Percentiles rank a stretch among this genome's conserved stretches.
Conservation (phyloP, 768 basidiomycete genomes). For the Melanogaster broomeanus region DNA sequence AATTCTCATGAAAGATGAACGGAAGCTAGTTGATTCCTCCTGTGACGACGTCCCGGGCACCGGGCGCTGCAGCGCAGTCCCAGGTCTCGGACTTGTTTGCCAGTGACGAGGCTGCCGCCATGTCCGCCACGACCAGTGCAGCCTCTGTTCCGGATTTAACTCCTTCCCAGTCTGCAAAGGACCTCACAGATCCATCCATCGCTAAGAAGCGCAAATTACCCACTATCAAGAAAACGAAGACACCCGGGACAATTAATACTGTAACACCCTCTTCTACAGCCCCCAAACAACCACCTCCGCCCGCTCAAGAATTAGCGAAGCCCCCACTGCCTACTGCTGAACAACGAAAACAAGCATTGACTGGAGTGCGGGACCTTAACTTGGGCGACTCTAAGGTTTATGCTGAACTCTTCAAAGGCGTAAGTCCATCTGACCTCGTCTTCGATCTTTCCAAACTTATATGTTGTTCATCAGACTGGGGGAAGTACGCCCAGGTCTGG, state of each 20-base stretch:
- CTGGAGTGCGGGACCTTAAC: constrained; percentile 59
- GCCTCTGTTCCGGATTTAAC: constrained; percentile 5
- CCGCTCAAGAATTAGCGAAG: constrained; percentile 27
- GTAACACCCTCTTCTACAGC: constrained; percentile 24
- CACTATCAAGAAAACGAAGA: constrained; percentile 68
- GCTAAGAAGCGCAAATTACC: constrained; percentile 69
- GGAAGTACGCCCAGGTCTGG: constrained; percentile 47
- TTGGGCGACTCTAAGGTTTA: constrained; percentile 65
- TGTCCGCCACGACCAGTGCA: background rate
- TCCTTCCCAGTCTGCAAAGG: constrained; percentile 30
- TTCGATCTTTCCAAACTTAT: background rate
- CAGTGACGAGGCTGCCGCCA: constrained; percentile 30
- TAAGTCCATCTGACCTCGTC: constrained; percentile 28
- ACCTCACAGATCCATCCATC: constrained; percentile 23
- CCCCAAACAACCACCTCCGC: constrained; percentile 18
- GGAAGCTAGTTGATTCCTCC: constrained; percentile 29
- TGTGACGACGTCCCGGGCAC: constrained; percentile 21
- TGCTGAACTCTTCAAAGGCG: constrained; percentile 60
- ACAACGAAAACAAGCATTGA: constrained; percentile 42
- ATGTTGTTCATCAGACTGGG: constrained; percentile 34
- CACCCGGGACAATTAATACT: constrained; percentile 23
- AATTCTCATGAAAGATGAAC: constrained; percentile 44
- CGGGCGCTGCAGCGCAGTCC: constrained; percentile 35
- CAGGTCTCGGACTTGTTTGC: constrained; percentile 27
- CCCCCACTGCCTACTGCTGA: constrained; percentile 26